Evolutionary conservation across 2,329 filamentous ascomycete species (phyloP).

Genomic region (Dryadomyces sulphureus): DNA sequence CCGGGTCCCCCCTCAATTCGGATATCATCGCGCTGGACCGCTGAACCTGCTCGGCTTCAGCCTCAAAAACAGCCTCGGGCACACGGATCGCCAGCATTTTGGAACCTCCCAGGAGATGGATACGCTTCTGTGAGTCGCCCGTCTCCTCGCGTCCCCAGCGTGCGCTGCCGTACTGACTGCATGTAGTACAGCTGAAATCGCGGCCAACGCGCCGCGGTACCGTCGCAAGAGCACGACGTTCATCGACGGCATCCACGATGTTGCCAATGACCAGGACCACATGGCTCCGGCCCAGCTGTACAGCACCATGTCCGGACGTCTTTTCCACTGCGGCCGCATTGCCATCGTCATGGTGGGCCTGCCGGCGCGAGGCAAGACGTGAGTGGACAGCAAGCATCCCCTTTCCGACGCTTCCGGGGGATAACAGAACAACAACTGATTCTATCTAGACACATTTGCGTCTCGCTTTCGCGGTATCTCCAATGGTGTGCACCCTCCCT

Average conservation of each 20-base stretch:
- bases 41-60: neutral
- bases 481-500: slow-evolving; percentile 42
- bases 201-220: slow-evolving; percentile 79
- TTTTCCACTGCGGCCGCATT: slow-evolving; percentile 95
- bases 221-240: slow-evolving; percentile 89
- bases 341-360: slow-evolving; percentile 94
- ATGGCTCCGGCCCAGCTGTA: slow-evolving; percentile 94
- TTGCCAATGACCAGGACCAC: slow-evolving; percentile 56
- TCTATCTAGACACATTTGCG: slow-evolving; percentile 64
- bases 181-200: slow-evolving; percentile 72
- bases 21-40: neutral
- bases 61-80: too few species aligned
- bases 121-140: slow-evolving; percentile 7
- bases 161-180: slow-evolving; percentile 14
- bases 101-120: slow-evolving; percentile 4
- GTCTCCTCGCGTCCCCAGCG: neutral
- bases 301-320: slow-evolving; percentile 89
- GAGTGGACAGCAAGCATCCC: slow-evolving; percentile 19
- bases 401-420: neutral
- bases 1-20: neutral
- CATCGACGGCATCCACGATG: slow-evolving; percentile 92
- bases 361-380: slow-evolving; percentile 91
- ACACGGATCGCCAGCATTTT: too few species aligned
- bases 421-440: neutral
- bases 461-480: slow-evolving; percentile 86